Percentiles rank a stretch among this genome's conserved stretches.
Evolutionary conservation across 352 stramenopile genomes (phyloP).

Genomic region (Phytophthora aleatoria): DNA sequence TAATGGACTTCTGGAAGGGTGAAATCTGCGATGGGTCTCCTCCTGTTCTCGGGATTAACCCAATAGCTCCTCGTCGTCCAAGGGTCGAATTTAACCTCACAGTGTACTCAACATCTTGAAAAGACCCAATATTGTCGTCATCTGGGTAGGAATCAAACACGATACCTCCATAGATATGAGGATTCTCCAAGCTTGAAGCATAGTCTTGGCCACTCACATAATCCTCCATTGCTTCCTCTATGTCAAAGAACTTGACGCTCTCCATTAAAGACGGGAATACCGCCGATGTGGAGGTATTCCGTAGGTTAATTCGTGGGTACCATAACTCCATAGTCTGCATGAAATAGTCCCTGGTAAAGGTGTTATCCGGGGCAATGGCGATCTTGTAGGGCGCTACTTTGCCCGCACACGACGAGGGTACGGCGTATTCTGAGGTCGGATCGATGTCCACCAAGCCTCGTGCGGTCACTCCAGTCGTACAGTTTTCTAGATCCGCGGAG

Average conservation of each 20-base stretch:
- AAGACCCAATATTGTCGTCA: conserved; percentile 36
- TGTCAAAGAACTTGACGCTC: conserved; percentile 67
- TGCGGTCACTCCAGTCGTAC: conserved; percentile 32
- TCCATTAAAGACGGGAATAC: conserved; percentile 59
- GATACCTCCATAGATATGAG: conserved; percentile 66
- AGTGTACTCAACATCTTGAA: conserved; percentile 52
- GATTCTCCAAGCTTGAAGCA: conserved; percentile 47
- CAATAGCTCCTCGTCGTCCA: conserved; percentile 10
- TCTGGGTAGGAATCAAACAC: conserved; percentile 58
- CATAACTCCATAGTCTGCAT: conserved; percentile 65
- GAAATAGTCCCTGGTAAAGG: conserved; percentile 71
- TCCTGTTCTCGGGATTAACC: conserved; percentile 6
- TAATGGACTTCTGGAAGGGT: conserved; percentile 30
- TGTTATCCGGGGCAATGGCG: conserved; percentile 58
- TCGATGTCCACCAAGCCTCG: conserved; percentile 42
- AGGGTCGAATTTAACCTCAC: conserved; percentile 55
- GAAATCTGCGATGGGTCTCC: conserved; percentile 12
- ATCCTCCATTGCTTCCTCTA: conserved; percentile 43
- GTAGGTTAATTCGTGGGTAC: conserved; percentile 45
- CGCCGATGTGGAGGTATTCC: conserved; percentile 26
- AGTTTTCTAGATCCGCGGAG: conserved; percentile 28
- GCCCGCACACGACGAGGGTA: conserved; percentile 42
- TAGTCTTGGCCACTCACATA: conserved; percentile 62
- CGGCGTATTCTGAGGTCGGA: conserved; percentile 33
- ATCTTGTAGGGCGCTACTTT: conserved; percentile 67